These are phyloP conservation scores for Cyclotella choctawhatcheeana DNA, from an alignment of 108 stramenopile genomes.

Conservation along the genomic window DNA sequence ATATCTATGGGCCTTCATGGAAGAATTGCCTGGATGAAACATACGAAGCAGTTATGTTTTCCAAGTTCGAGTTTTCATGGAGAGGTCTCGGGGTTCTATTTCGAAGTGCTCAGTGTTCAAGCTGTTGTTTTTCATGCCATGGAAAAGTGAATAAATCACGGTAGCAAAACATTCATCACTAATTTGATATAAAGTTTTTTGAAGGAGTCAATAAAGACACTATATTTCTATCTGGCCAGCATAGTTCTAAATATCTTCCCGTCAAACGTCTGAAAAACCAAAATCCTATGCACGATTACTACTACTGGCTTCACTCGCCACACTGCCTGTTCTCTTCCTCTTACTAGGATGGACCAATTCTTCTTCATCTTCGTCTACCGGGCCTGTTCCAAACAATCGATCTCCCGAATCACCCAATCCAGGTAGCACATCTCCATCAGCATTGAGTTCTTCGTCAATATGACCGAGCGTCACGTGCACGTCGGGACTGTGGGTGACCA, in stretches of 20 bases:
- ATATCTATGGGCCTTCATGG: constrained; percentile 31
- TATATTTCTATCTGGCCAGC: not conserved
- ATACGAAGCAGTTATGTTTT: constrained; percentile 18
- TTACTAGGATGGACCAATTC: constrained; percentile 64
- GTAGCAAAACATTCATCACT: not conserved
- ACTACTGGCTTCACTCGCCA: constrained; percentile 7
- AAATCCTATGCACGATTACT: not conserved
- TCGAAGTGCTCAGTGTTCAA: constrained; percentile 1
- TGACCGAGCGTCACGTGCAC: constrained; percentile 84
- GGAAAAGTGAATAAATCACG: not conserved
- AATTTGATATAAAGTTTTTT: too few relatives aligned
- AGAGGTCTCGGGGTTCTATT: constrained; percentile 12
- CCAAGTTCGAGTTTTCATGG: constrained; percentile 21
- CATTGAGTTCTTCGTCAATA: constrained; percentile 82
- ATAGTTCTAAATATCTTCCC: too few relatives aligned
- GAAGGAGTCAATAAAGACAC: too few relatives aligned
- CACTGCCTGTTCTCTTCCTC: constrained; percentile 47
- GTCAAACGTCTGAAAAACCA: too few relatives aligned
- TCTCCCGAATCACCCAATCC: constrained; percentile 97
- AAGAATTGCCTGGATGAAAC: constrained; percentile 4
- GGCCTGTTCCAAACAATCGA: constrained; percentile 82
- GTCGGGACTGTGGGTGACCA: constrained; percentile 85
- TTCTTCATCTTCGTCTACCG: constrained; percentile 60
- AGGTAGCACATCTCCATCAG: constrained; percentile 86
- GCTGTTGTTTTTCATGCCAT: constrained; percentile 2